phyloP scores from a whole-genome alignment of 257 asterid species.

The Solanum chiquidenum region DNA sequence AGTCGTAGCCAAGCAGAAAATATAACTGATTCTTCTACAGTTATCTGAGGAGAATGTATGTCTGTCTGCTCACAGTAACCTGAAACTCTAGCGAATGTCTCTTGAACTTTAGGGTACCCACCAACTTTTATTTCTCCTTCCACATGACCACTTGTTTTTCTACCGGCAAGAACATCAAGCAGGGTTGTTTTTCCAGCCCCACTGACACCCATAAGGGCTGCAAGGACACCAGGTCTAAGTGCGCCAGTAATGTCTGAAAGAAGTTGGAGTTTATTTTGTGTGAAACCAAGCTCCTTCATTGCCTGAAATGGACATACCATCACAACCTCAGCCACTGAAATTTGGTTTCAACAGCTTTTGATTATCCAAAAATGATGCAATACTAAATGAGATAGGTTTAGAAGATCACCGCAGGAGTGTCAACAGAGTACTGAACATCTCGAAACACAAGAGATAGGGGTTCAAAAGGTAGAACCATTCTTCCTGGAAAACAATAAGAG shows the following conservation, averaged over 20 bases:
- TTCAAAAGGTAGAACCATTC: constrained; percentile 58
- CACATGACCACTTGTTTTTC: constrained; percentile 42
- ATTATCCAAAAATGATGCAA: not conserved
- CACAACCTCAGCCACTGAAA: not conserved
- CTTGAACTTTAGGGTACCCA: constrained; percentile 49
- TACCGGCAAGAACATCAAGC: constrained; percentile 55
- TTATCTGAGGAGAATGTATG: constrained; percentile 46
- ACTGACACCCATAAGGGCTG: constrained; percentile 57
- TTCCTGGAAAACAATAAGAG: constrained; percentile 22
- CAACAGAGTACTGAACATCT: constrained; percentile 44
- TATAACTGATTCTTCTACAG: constrained; percentile 44
- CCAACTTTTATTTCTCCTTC: constrained; percentile 48
- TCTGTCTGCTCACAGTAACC: constrained; percentile 55
- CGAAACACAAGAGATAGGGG: constrained; percentile 39
- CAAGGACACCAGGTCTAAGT: constrained; percentile 50
- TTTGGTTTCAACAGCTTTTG: not conserved
- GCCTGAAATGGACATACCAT: constrained; percentile 18
- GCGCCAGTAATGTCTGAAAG: constrained; percentile 42
- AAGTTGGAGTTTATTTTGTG: constrained; percentile 33
- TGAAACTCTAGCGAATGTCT: constrained; percentile 40
- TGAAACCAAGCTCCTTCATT: constrained; percentile 45
- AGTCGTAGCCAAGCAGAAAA: constrained; percentile 63
- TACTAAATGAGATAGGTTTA: not conserved
- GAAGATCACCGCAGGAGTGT: constrained; percentile 35
- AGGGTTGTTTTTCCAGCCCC: constrained; percentile 66